These are phyloP conservation scores for Ceratocystis albifundus DNA, from an alignment of 2,329 filamentous ascomycete species.

Conservation along the genomic window DNA sequence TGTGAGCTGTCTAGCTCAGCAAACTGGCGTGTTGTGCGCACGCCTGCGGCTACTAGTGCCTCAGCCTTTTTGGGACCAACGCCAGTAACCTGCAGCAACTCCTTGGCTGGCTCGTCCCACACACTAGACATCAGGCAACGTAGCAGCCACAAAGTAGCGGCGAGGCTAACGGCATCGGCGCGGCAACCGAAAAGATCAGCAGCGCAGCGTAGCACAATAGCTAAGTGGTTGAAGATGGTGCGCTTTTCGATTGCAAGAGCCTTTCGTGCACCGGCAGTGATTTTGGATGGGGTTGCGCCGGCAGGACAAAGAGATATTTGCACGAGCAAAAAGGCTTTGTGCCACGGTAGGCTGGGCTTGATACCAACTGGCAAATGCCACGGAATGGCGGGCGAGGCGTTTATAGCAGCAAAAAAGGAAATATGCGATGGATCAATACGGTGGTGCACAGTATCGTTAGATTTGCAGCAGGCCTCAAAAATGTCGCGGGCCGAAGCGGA, in stretches of 20 bases:
- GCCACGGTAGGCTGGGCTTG: constrained; percentile 34
- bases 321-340: constrained; percentile 66
- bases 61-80: constrained; percentile 66
- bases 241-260: constrained; percentile 26
- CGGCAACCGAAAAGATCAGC: constrained; percentile 32
- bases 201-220: constrained; percentile 31
- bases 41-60: constrained; percentile 58
- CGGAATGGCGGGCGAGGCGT: constrained; percentile 32
- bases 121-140: constrained; percentile 61
- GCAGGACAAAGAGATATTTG: constrained; percentile 50
- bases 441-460: constrained; percentile 33
- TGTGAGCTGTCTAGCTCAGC: constrained; percentile 53
- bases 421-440: constrained; percentile 31
- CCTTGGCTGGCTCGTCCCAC: constrained; percentile 73
- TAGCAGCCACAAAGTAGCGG: constrained; percentile 62
- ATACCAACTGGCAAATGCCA: constrained; percentile 29
- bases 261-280: constrained; percentile 28
- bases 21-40: constrained; percentile 61
- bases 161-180: constrained; percentile 53
- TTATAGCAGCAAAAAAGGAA: constrained; percentile 32
- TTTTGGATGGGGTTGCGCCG: constrained; percentile 45
- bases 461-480: constrained; percentile 32
- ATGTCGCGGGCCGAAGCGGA: constrained; percentile 27
- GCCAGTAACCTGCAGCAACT: constrained; percentile 71
- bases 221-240: constrained; percentile 30